phyloP scores from a whole-genome alignment of 192 early-diverging fungal species.

The Powellomyces hirtus region DNA sequence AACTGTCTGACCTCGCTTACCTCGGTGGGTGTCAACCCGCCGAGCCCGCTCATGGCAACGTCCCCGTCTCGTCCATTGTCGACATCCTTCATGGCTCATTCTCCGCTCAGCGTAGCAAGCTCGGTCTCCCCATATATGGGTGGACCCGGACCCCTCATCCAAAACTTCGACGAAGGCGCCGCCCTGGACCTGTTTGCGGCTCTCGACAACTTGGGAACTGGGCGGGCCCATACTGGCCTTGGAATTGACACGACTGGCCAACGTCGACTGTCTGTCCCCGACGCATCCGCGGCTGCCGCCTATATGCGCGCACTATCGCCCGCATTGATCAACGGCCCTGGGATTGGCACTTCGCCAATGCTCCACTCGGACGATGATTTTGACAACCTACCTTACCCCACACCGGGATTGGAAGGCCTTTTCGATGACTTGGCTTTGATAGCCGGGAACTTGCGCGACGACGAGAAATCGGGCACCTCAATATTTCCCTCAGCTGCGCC shows the following conservation, averaged over 20 bases:
- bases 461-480: background rate
- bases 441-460: background rate
- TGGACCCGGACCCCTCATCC: constrained; percentile 1
- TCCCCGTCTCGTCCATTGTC: background rate
- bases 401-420: constrained; percentile 5
- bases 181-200: constrained; percentile 13
- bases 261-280: background rate
- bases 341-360: constrained; percentile 3
- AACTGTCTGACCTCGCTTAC: background rate
- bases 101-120: constrained; percentile 6
- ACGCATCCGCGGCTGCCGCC: background rate
- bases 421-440: constrained; percentile 8
- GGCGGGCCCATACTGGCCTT: background rate
- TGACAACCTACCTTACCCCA: background rate
- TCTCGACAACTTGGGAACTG: constrained; percentile 1
- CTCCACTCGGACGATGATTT: background rate
- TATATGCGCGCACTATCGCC: background rate
- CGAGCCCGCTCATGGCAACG: background rate
- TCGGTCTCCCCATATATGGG: constrained; percentile 9
- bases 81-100: background rate
- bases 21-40: background rate
- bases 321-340: background rate
- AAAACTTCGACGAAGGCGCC: background rate
- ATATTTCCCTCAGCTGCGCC: no score
- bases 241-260: background rate